Base-by-base conservation (phyloP, 805 yeast species). In the Saccharomycopsis babjevae region DNA sequence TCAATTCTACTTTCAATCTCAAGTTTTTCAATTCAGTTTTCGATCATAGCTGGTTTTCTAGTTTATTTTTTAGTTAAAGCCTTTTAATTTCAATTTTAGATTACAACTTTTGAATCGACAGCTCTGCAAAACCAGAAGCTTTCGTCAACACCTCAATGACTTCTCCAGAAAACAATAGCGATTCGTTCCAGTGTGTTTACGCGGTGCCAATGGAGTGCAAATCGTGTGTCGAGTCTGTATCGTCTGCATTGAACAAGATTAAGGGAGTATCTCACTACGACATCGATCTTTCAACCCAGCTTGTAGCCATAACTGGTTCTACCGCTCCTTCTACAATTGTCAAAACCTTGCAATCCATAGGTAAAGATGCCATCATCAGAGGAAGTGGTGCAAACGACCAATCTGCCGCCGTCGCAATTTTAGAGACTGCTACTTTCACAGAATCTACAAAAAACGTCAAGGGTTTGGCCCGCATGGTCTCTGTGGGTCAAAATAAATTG, bases 321-420 rank as follows among this genome's bases (percentile, higher is more conserved):
- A 77, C 81, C 3, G 84, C 97, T 5, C 98, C 98, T 1, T 88
- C 96, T 1, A 73, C 71, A 15, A 81, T 92, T 43, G 84, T 91
- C 43, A 74, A 74, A 58, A 81, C 88, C 0, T 81, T 93, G 61
- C 92, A 87, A 70, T 69, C 69, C 1, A 83, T 85, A 2, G 97
- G 97, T 1, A 82, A 84, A 65, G 97, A 93, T 69, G 97, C 97
- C 3, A 89, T 93, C 65, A 86, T 93, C 28, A 78, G 98, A 62
- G 98, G 98, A 6, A 83, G 97, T 0, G 97, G 97, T 2, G 79
- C 77, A 61, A 86, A 96, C 18, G 86, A 92, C 70, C 52, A 46
- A 22, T 80, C 88, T 20, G 96, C 97, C 0, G 97, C 97, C 0
- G 98, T 92, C 38, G 84, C 94, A 66, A 92, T 92, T 56, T 73